Conservation (phyloP, 2,329 filamentous ascomycete genomes). For the Microdochium bolleyi region DNA sequence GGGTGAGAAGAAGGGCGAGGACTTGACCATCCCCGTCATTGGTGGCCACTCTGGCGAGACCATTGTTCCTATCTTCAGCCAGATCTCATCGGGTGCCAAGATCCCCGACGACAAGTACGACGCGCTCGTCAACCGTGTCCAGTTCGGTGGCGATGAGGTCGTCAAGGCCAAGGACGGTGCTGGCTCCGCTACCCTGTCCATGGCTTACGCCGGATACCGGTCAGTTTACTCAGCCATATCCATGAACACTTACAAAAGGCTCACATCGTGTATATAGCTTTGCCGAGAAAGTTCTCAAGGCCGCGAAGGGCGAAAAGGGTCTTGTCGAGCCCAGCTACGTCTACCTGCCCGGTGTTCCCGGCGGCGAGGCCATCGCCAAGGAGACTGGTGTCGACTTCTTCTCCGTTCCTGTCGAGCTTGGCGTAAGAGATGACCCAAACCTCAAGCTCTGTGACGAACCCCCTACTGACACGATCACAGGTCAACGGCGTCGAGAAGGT, state of each 20-base stretch:
- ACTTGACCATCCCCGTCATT: conserved; percentile 83
- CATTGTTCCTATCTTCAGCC: conserved; percentile 95
- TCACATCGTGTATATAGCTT: conserved; percentile 49
- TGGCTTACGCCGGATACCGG: conserved; percentile 94
- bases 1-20: conserved; percentile 74
- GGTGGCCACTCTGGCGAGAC: conserved; percentile 97
- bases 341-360: conserved; percentile 84
- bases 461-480: conserved; percentile 33
- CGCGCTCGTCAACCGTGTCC: conserved; percentile 84
- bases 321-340: conserved; percentile 93
- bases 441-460: not conserved
- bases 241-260: not conserved
- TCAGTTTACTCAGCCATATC: conserved; percentile 28
- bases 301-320: conserved; percentile 79
- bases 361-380: conserved; percentile 80
- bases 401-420: conserved; percentile 91
- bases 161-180: conserved; percentile 91
- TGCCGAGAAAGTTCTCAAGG: conserved; percentile 88
- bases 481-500: conserved; percentile 80
- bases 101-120: conserved; percentile 89
- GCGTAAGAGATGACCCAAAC: conserved; percentile 52
- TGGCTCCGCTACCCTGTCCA: conserved; percentile 85
- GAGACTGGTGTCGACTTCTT: conserved; percentile 86
- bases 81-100: conserved; percentile 68
- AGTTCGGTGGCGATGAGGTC: conserved; percentile 96